Percentiles rank a stretch among this genome's conserved stretches.
phyloP scores from a whole-genome alignment of 78 protist species.

The Dictyostelium discoideum region DNA sequence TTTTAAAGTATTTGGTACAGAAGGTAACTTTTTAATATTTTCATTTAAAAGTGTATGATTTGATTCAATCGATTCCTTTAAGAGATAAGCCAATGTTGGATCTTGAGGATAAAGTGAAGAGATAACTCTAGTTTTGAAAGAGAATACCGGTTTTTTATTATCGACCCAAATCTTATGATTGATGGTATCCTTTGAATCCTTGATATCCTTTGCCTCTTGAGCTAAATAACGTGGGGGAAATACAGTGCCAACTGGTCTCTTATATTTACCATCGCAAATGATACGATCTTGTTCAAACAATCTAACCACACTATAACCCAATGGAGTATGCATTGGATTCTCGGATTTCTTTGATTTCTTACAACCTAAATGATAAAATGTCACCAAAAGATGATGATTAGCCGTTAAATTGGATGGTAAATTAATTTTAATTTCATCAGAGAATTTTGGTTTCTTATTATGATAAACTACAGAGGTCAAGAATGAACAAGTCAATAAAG shows the following conservation, averaged over 20 bases:
- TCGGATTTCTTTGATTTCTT: constrained; percentile 55
- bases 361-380: constrained; percentile 78
- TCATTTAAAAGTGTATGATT: constrained; percentile 26
- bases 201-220: constrained; percentile 20
- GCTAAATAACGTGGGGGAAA: constrained; percentile 65
- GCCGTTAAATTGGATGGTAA: constrained; percentile 50
- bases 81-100: not conserved
- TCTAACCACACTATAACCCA: constrained; percentile 42
- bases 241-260: constrained; percentile 54
- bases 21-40: constrained; percentile 16
- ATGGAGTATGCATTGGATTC: constrained; percentile 20
- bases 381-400: constrained; percentile 60
- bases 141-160: constrained; percentile 62
- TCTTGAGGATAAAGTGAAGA: constrained; percentile 77
- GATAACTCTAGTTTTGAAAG: constrained; percentile 43
- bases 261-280: constrained; percentile 62
- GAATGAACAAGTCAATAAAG: constrained; percentile 19
- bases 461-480: constrained; percentile 63
- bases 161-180: constrained; percentile 73
- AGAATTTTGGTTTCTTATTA: constrained; percentile 68
- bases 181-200: constrained; percentile 21
- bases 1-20: constrained; percentile 19
- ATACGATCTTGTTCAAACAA: constrained; percentile 48
- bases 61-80: not conserved
- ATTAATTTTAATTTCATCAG: constrained; percentile 69